Conservation (phyloP, 345 rosid species). For the sweet orange (Citrus sinensis) region DVS_A1.0 CM039161.1:24356501-24357000, state of each 20-base stretch:
- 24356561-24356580: conserved; percentile 23
- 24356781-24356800: too few relatives aligned
- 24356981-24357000: neutral
- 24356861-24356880: neutral
- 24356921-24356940: neutral
- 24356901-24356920: neutral
- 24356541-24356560: neutral
- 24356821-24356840: too few relatives aligned
- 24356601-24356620: conserved; percentile 30
- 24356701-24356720: conserved; percentile 6
- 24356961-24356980: neutral
- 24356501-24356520: neutral
- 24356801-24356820: too few relatives aligned
- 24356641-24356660: neutral
- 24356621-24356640: conserved; percentile 9
- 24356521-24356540: neutral
- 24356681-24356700: neutral
- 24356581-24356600: neutral
- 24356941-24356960: neutral
- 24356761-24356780: too few relatives aligned
- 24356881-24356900: neutral
- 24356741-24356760: too few relatives aligned
- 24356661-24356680: neutral
- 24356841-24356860: too few relatives aligned
- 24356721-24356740: conserved; percentile 8